Evolutionary conservation across 169 alveolate genomes (phyloP).

Genomic region (Plasmodium vivax): DNA sequence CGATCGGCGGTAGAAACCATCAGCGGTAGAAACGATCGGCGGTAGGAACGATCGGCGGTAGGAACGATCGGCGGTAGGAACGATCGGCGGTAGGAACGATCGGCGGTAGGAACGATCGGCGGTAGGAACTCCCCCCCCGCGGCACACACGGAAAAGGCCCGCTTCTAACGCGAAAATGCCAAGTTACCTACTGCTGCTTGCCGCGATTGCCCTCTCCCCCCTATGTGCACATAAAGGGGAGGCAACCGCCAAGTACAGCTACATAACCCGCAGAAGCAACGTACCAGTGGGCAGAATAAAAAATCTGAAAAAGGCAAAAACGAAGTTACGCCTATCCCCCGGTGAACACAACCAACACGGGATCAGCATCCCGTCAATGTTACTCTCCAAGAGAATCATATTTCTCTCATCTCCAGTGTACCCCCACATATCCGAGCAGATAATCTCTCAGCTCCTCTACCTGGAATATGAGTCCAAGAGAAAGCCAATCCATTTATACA

Average conservation of each 20-base stretch:
- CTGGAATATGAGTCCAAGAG: conserved; percentile 81
- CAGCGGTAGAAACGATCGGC: no score
- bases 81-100: no score
- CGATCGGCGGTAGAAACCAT: no score
- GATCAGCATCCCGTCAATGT: conserved; percentile 75
- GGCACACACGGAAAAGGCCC: neutral
- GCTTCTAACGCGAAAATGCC: neutral
- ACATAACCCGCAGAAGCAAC: conserved; percentile 6
- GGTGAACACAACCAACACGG: conserved; percentile 26
- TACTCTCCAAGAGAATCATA: conserved; percentile 79
- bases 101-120: neutral
- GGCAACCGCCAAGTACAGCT: conserved; percentile 9
- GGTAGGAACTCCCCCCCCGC: neutral
- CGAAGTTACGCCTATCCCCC: neutral
- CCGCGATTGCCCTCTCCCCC: neutral
- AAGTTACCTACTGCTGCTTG: neutral
- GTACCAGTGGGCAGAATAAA: neutral
- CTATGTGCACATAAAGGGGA: neutral
- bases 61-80: no score
- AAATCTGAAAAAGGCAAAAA: neutral
- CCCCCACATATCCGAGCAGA: conserved; percentile 79
- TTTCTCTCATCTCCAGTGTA: conserved; percentile 82
- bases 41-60: no score
- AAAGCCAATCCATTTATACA: conserved; percentile 83
- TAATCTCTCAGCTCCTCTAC: conserved; percentile 79